phyloP scores from a whole-genome alignment of 2,329 filamentous ascomycete genomes.

The Diaporthe sp. region DNA sequence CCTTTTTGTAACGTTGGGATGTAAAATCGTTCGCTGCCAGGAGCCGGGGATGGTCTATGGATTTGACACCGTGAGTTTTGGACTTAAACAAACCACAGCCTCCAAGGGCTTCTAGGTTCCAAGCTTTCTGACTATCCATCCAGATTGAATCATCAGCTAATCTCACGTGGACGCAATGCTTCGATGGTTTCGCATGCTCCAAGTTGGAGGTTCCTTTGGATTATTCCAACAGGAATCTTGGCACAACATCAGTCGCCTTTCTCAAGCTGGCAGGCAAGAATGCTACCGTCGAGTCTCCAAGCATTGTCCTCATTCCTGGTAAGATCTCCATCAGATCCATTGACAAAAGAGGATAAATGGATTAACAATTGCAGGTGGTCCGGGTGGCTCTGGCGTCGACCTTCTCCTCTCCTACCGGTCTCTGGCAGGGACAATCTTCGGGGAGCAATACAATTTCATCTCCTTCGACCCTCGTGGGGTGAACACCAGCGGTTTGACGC shows the following conservation, averaged over 20 bases:
- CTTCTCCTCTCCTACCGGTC: background rate
- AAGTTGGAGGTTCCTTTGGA: background rate
- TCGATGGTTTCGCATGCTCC: background rate
- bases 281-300: background rate
- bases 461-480: background rate
- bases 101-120: background rate
- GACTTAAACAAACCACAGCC: background rate
- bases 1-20: background rate
- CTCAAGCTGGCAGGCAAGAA: background rate
- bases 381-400: background rate
- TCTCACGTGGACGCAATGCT: background rate
- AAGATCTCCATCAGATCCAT: background rate
- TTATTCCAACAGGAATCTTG: background rate
- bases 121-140: background rate
- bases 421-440: background rate
- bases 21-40: background rate
- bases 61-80: background rate
- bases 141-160: background rate
- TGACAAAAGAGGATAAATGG: background rate
- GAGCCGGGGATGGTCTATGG: background rate
- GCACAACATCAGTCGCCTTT: background rate
- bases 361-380: background rate
- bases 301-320: background rate
- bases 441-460: background rate
- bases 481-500: background rate